These are phyloP conservation scores for Thermothielavioides terrestris DNA, from an alignment of 495 filamentous ascomycete genomes.

Conservation along the genomic window DNA sequence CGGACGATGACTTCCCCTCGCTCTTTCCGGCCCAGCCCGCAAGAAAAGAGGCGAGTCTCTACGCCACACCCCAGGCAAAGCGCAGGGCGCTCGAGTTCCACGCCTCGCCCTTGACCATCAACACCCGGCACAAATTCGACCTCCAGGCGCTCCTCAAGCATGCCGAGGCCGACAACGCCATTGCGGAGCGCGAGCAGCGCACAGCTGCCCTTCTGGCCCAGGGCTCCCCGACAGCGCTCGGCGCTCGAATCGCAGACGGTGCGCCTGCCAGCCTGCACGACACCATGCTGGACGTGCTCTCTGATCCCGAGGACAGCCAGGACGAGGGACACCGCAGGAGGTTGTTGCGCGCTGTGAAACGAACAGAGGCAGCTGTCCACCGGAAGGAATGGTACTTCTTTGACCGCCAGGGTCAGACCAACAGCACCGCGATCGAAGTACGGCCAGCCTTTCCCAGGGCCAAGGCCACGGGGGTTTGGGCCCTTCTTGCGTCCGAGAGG, in stretches of 20 bases:
- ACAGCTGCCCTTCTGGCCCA: constrained; percentile 29
- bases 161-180: constrained; percentile 47
- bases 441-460: constrained; percentile 27
- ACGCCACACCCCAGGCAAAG: constrained; percentile 32
- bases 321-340: constrained; percentile 48
- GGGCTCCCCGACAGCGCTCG: constrained; percentile 17
- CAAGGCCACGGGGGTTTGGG: constrained; percentile 27
- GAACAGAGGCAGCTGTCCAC: constrained; percentile 60
- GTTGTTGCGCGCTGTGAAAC: constrained; percentile 59
- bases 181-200: constrained; percentile 50
- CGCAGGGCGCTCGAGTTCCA: constrained; percentile 29
- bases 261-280: constrained; percentile 21
- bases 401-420: constrained; percentile 22
- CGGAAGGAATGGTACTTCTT: constrained; percentile 64
- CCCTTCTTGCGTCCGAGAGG: constrained; percentile 37
- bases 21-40: constrained; percentile 2
- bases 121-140: constrained; percentile 56
- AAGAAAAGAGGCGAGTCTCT: neutral
- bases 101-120: constrained; percentile 37
- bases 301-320: constrained; percentile 40
- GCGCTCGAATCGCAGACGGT: constrained; percentile 14
- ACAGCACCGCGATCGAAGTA: constrained; percentile 21
- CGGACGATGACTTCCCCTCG: constrained; percentile 13
- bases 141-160: constrained; percentile 57
- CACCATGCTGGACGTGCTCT: constrained; percentile 35